Evolutionary conservation across 345 rosid genomes (phyloP), one percentile per base, ranked within the genome.

Genomic region (Zanthoxylum bungeanum): DNA sequence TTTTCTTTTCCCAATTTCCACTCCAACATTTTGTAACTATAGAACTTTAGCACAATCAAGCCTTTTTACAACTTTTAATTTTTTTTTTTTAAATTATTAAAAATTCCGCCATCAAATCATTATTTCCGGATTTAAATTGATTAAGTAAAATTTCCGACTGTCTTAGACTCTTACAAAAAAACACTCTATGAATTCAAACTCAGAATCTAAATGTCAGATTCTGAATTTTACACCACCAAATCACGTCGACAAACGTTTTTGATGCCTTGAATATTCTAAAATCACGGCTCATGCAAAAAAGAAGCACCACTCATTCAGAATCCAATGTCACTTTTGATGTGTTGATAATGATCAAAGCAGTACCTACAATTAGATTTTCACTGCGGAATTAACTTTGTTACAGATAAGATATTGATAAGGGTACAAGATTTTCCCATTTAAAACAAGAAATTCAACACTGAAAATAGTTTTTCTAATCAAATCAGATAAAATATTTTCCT

Each of bases 231-330:
- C 36, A 9, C 37, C 7, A 17, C 19, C 33, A 34, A 9, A 11
- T 16, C 44, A 3, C 4, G n/a, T n/a, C n/a, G n/a, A n/a, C n/a
- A 8, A 60, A 46, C 10, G 10, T 9, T 3, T 59, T 16, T 59
- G 17, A 17, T 5, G 25, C 4, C 49, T 10, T 68, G 71, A 25
- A 56, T 68, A 68, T 68, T 68, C 72, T 55, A 56, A 55, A 52
- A 12, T 53, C 16, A 50, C 34, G 21, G 9, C 44, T 12, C 31
- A 55, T 9, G 5, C 47, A 39, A 56, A 39, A 37, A 28, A 56
- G 25, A 37, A 28, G 63, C 52, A 37, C 10, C 61, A 55, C 3
- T 27, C 17, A 39, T 16, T 28, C 1, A 1, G 73, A 42, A 69
- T 58, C 65, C 64, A 42, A 69, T 51, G 37, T n/a, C 21, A 9